These are phyloP conservation scores for Cutaneotrichosporon dermatis DNA, from an alignment of 1,284 basidiomycete species.

Conservation along the genomic window DNA sequence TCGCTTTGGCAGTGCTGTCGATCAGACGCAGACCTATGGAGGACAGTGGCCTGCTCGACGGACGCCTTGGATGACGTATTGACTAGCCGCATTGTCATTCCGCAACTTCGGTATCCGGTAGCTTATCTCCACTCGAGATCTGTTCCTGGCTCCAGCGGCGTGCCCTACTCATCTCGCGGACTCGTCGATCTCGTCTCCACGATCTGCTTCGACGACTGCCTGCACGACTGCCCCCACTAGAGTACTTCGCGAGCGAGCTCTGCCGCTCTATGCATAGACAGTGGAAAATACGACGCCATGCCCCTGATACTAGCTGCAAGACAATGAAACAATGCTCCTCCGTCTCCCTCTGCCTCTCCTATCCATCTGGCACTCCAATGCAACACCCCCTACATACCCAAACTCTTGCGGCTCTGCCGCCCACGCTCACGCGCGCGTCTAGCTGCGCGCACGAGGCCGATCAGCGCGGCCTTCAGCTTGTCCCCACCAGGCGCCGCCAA, in stretches of 20 bases:
- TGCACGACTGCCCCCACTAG: too few species aligned
- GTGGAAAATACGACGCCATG: neutral
- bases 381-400: slow-evolving; percentile 10
- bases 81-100: too few species aligned
- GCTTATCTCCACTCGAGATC: too few species aligned
- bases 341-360: neutral
- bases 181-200: too few species aligned
- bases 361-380: neutral
- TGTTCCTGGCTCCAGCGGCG: too few species aligned
- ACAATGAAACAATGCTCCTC: neutral
- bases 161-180: too few species aligned
- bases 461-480: slow-evolving; percentile 31
- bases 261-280: neutral
- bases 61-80: too few species aligned
- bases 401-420: slow-evolving; percentile 19
- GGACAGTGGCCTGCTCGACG: too few species aligned
- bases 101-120: too few species aligned
- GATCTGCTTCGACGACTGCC: too few species aligned
- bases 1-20: too few species aligned
- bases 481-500: slow-evolving; percentile 38
- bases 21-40: too few species aligned
- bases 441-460: slow-evolving; percentile 36
- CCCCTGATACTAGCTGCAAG: neutral
- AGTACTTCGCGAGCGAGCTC: neutral
- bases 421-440: slow-evolving; percentile 37